A percentile compares a stretch with the other conserved stretches of the same genome.
These are phyloP conservation scores for Neurospora cerealis DNA, from an alignment of 495 filamentous ascomycete species.

Conservation along the genomic window DNA sequence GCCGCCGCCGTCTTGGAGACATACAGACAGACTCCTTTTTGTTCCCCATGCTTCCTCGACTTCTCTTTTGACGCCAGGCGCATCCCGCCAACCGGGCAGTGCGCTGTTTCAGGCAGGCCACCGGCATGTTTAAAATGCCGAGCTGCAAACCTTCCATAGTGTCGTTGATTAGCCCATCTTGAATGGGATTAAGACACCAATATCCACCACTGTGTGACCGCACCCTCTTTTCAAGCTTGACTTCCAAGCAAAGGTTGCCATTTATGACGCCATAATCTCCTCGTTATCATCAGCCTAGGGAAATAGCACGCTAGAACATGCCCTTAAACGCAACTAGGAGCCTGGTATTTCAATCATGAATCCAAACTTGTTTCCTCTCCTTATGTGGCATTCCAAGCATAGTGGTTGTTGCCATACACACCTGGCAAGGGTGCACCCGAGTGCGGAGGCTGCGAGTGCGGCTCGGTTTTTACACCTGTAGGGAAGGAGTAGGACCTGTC, in stretches of 20 bases:
- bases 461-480: slow-evolving; percentile 9
- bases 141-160: neutral
- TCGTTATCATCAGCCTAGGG: neutral
- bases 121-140: neutral
- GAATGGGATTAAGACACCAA: neutral
- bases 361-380: neutral
- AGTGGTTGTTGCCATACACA: slow-evolving; percentile 9
- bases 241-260: neutral
- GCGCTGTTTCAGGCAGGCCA: neutral
- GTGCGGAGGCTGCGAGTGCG: slow-evolving; percentile 5
- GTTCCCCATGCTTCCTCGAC: neutral
- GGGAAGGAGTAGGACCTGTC: slow-evolving; percentile 33
- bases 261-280: neutral
- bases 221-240: neutral
- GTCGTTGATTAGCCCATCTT: neutral
- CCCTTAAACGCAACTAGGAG: neutral
- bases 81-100: neutral
- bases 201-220: neutral
- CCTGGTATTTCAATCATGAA: neutral
- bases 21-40: neutral
- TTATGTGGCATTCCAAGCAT: slow-evolving; percentile 19
- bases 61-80: neutral
- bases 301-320: neutral
- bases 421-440: slow-evolving; percentile 3
- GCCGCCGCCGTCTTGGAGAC: neutral